Base-by-base conservation (phyloP, 371 early-diverging fungal species). In the Mortierella sp. region DNA sequence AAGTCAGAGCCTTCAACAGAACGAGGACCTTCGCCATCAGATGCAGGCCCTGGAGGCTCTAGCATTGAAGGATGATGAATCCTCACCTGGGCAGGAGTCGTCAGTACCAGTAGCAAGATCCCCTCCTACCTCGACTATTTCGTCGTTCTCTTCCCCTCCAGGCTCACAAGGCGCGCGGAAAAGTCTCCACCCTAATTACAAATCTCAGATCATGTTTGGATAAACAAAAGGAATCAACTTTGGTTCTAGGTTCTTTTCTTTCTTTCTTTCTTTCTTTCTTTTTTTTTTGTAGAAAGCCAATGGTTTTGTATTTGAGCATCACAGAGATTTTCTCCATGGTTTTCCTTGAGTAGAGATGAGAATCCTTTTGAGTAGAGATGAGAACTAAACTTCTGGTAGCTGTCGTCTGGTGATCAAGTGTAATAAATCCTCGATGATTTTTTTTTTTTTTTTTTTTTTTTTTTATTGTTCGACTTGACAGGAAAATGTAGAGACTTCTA, bases 1-100 rank as follows among this genome's bases (percentile, higher is more conserved):
- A 2, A 21, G 45, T 0, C 50, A 63, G 11, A 55, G 68, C 6
- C 23, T 60, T 44, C 59, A 74, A 25, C 58, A 74, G 37, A 30
- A 61, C 25, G 52, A 63, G 18, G 65, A 48, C 11, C 30, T 60
- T 53, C 53, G 21, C 9, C 18, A 23, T 23, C 23, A 23, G 9
- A 26, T 23, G 12, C n/a, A 21, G 14, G 50, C 50, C 53, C 21
- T 12, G 23, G 26, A 53, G 21, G 26, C 23, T 23, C 53, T 19
- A 53, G 53, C 12, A 9, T 16, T 26, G 9, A 53, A 16, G 12
- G 53, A 53, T 26, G 23, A 19, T 9, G 12, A 19, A 9, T 9
- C 53, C 23, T 23, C 7, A 53, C 4, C 14, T n/a, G 50, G 21
- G 14, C 50, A 4, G 21, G 4, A 50, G 14, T 21, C 16, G 50